Evolutionary conservation across 163 green algal genomes (phyloP).

Genomic region (Coccomyxa subellipsoidea): DNA sequence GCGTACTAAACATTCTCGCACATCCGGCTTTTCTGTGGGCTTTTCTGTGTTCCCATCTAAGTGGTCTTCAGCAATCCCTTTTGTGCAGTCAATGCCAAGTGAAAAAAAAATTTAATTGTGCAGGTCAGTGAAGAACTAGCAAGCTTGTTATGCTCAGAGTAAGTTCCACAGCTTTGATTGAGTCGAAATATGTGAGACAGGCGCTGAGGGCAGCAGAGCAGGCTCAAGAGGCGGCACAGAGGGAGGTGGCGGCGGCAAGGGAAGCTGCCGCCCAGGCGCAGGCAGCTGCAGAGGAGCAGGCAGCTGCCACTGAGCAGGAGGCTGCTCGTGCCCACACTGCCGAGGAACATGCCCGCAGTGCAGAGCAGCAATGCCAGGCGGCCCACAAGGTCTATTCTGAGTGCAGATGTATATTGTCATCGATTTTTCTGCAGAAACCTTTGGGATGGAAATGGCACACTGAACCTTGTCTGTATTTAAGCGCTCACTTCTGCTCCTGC

Average conservation of each 20-base stretch:
- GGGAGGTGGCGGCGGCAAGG: slow-evolving; percentile 4
- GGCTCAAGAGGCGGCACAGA: not conserved
- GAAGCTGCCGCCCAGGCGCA: not conserved
- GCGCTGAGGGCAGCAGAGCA: not conserved
- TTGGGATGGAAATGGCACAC: too few relatives aligned
- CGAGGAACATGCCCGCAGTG: not conserved
- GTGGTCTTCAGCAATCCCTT: too few relatives aligned
- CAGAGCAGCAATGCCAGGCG: not conserved
- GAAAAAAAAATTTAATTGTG: too few relatives aligned
- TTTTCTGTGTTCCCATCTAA: too few relatives aligned
- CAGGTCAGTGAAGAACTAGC: too few relatives aligned
- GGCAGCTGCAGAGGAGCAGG: not conserved
- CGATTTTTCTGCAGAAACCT: too few relatives aligned
- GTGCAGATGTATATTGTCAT: too few relatives aligned
- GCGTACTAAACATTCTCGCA: too few relatives aligned
- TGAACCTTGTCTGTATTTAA: too few relatives aligned
- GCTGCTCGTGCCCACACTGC: not conserved
- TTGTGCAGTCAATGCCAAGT: too few relatives aligned
- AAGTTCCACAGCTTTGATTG: not conserved
- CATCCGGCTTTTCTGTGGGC: too few relatives aligned
- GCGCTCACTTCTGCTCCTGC: not conserved
- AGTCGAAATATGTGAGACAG: not conserved
- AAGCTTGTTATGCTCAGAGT: too few relatives aligned
- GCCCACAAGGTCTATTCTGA: not conserved
- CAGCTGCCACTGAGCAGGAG: not conserved